Evolutionary conservation across 176 grass and related monocot genomes (phyloP).

Genomic region (Echinochloa phyllopogon): DNA sequence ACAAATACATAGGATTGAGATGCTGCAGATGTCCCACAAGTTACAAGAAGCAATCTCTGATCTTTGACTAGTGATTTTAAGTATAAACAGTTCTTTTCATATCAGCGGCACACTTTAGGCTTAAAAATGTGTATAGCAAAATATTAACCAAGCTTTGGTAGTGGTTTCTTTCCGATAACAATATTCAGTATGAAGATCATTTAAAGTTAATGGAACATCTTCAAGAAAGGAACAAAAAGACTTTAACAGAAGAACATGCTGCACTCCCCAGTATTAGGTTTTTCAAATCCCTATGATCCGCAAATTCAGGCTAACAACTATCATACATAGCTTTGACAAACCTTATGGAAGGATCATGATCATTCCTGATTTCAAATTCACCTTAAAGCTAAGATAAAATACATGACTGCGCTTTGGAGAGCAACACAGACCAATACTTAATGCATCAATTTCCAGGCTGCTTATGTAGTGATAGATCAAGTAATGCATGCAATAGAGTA

Average conservation of each 20-base stretch:
- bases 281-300: neutral
- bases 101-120: too few relatives aligned
- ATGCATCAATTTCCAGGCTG: neutral
- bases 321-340: neutral
- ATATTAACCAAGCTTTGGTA: conserved; percentile 2
- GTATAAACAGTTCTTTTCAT: too few relatives aligned
- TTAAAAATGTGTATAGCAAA: neutral
- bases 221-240: too few relatives aligned
- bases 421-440: neutral
- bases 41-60: too few relatives aligned
- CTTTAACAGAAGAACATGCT: neutral
- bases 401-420: neutral
- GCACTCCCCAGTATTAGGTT: neutral
- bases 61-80: too few relatives aligned
- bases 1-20: too few relatives aligned
- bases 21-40: too few relatives aligned
- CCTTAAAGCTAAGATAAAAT: neutral
- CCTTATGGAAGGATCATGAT: neutral
- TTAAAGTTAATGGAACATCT: neutral
- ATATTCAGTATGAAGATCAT: neutral
- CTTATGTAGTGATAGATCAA: neutral
- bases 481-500: neutral
- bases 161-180: conserved; percentile 10
- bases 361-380: neutral
- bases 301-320: neutral